Percentiles rank a stretch among this genome's conserved stretches.
phyloP scores from a whole-genome alignment of 2,329 filamentous ascomycete species.

The Cordyceps cicadae region DNA sequence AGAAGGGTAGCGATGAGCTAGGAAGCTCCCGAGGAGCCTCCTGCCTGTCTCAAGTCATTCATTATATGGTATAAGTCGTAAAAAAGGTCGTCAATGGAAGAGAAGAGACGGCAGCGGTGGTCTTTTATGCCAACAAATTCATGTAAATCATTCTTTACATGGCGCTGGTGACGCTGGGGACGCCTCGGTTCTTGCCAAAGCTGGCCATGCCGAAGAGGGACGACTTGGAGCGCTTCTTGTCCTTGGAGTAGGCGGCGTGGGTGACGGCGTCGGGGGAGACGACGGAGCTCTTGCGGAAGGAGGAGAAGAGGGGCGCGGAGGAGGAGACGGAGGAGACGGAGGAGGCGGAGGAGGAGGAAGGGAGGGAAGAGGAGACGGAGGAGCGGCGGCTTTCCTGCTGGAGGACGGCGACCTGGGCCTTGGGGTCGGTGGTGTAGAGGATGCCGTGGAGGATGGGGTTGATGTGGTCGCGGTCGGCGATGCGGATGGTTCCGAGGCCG shows the following conservation, averaged over 20 bases:
- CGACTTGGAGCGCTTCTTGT: constrained; percentile 3
- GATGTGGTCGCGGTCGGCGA: constrained; percentile 15
- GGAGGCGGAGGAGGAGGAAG: not conserved
- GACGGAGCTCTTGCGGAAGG: not conserved
- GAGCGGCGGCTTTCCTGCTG: constrained; percentile 8
- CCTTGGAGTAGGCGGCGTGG: not conserved
- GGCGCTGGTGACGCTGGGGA: not conserved
- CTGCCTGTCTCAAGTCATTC: constrained; percentile 7
- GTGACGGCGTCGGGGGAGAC: not conserved
- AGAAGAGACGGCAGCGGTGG: not conserved
- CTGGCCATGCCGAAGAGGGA: constrained; percentile 2
- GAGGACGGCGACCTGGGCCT: constrained; percentile 10
- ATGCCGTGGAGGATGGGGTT: constrained; percentile 16
- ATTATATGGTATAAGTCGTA: constrained; percentile 9
- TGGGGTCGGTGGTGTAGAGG: constrained; percentile 13
- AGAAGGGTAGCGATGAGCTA: constrained; percentile 2
- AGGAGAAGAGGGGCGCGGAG: not conserved
- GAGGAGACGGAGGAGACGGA: not conserved
- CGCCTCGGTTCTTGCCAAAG: not conserved
- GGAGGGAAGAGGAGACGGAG: not conserved
- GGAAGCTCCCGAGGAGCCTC: not conserved
- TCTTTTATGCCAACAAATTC: too few species aligned
- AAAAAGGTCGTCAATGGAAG: not conserved
- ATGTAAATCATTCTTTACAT: not conserved
- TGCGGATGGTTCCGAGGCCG: constrained; percentile 4